Evolutionary conservation across 306 rosid genomes (phyloP).

Genomic region (Vicia sativa): DNA sequence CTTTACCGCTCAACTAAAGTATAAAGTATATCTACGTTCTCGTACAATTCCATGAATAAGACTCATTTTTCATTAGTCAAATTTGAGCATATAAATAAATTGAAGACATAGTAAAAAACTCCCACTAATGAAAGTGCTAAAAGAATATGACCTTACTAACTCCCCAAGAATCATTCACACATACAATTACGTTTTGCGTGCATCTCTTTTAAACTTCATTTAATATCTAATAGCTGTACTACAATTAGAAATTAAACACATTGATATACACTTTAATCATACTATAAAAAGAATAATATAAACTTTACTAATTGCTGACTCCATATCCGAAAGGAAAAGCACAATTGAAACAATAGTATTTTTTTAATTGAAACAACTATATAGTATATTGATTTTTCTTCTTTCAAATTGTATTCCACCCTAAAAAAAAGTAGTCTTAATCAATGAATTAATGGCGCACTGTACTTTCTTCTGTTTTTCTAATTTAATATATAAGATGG

Average conservation of each 20-base stretch:
- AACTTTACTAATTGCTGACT: constrained; percentile 36
- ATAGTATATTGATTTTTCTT: background rate
- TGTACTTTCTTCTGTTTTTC: constrained; percentile 24
- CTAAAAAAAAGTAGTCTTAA: constrained; percentile 26
- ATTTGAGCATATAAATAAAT: constrained; percentile 28
- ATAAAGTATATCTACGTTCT: background rate
- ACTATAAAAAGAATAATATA: background rate
- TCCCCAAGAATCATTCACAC: constrained; percentile 32
- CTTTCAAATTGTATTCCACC: constrained; percentile 32
- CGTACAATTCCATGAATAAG: constrained; percentile 22
- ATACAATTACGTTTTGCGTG: constrained; percentile 8
- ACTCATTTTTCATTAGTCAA: constrained; percentile 1
- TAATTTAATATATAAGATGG: constrained; percentile 17
- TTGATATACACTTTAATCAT: background rate
- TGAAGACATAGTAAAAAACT: constrained; percentile 15
- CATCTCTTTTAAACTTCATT: background rate
- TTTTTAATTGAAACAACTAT: background rate
- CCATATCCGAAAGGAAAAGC: constrained; percentile 44
- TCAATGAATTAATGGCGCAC: constrained; percentile 41
- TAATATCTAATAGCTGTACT: background rate
- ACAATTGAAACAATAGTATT: constrained; percentile 13
- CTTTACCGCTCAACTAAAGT: too few relatives aligned
- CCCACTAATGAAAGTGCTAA: constrained; percentile 35
- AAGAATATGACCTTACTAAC: constrained; percentile 36
- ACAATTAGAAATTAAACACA: background rate